Conservation (phyloP, 305 asterid genomes). For the Withania somnifera region DNA sequence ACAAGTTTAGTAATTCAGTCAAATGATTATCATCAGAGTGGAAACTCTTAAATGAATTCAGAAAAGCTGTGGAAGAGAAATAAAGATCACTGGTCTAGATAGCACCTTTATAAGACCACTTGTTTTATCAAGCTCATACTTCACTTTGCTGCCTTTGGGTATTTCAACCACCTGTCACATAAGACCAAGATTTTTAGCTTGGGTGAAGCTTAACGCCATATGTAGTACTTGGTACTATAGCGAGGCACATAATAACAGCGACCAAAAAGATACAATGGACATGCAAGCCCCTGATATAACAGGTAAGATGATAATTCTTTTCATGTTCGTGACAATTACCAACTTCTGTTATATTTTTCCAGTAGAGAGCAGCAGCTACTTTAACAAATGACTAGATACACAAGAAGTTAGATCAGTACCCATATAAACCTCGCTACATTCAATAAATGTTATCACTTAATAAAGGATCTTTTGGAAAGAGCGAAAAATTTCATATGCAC, state of each 20-base stretch:
- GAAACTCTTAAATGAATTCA: neutral
- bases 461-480: neutral
- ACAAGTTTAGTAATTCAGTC: neutral
- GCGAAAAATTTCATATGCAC: neutral
- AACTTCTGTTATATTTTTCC: neutral
- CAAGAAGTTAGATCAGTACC: neutral
- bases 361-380: neutral
- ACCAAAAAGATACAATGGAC: neutral
- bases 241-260: neutral
- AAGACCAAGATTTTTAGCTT: neutral
- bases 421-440: neutral
- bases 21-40: neutral
- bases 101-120: slow-evolving; percentile 83
- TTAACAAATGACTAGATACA: neutral
- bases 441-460: neutral
- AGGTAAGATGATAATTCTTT: neutral
- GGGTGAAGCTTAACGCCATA: neutral
- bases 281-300: neutral
- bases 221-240: neutral
- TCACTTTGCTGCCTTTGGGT: slow-evolving; percentile 85
- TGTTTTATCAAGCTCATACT: slow-evolving; percentile 88
- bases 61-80: neutral
- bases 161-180: slow-evolving; percentile 76
- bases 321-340: neutral
- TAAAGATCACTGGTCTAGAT: neutral